A percentile compares a stretch with the other conserved stretches of the same genome.
Conservation (phyloP, 768 basidiomycete species). For the Lanmaoa rubissima region DNA sequence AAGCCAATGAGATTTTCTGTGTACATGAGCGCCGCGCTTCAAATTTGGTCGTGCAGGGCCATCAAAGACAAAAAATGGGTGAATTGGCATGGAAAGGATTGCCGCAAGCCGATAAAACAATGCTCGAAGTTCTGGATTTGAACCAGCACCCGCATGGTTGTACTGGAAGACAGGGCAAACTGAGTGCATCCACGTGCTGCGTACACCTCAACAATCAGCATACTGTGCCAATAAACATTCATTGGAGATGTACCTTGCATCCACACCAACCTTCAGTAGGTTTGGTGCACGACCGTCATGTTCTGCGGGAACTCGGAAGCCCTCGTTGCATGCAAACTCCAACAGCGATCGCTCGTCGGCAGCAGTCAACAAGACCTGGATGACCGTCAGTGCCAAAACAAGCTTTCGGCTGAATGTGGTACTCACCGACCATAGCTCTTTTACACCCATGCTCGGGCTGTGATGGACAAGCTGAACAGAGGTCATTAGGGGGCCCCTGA, state of each 20-base stretch:
- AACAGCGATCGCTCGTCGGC: neutral
- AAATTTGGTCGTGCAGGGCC: too few species aligned
- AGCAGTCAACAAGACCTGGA: neutral
- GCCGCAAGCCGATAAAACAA: too few species aligned
- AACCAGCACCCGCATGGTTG: too few species aligned
- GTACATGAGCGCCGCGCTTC: too few species aligned
- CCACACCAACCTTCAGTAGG: neutral
- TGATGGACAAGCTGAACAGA: neutral
- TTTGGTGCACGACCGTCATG: neutral
- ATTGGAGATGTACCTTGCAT: neutral
- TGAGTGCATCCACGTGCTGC: too few species aligned
- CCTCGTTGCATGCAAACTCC: neutral
- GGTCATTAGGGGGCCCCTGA: neutral
- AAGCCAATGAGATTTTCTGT: too few species aligned
- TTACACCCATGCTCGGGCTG: neutral
- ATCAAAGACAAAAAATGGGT: too few species aligned
- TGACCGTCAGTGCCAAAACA: neutral
- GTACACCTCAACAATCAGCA: too few species aligned
- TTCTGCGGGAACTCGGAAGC: neutral
- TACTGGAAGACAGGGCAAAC: too few species aligned
- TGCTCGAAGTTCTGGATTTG: too few species aligned
- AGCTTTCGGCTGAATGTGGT: neutral
- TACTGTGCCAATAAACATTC: too few species aligned
- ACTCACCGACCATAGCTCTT: neutral
- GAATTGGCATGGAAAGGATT: too few species aligned